Base-by-base conservation (phyloP, 176 grass and related monocot genomes). In the Musa schizocarpa region DNA sequence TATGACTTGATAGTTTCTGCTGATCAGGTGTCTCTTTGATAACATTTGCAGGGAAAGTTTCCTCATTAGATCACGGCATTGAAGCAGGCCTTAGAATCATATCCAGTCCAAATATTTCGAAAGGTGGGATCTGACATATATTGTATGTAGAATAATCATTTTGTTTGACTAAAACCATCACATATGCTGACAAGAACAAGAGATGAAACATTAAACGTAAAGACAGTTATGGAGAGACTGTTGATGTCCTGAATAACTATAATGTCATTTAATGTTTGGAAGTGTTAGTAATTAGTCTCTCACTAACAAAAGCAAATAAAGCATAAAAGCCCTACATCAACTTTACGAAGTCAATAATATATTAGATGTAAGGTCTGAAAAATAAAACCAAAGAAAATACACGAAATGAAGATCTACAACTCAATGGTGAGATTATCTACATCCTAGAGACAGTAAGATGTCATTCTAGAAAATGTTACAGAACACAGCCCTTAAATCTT, bases 51-150 rank as follows among this genome's bases (percentile, higher is more conserved):
- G 22, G 58, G 74, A 56, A 76, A 72, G 66, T 69, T 57, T 83
- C 84, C 68, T 85, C 88, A 68, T 80, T 81, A 51, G 79, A 56
- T 26, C 75, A 76, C 76, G 52, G 82, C 53, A 84, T 19, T 20
- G 74, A 69, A 71, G 68, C 66, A 22, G 78, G 68, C 76, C 85
- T 82, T 71, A 85, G 77, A 81, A 94, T 52, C 61, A 61, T 91
- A 62, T 99, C 88, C 74, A 99, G 68, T 80, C 90, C 88, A 81
- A 86, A 85, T 83, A 99, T 92, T 91, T 99, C 95, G 67, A 82
- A 82, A 76, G 83, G 88, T 11, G 82, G 86, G 66, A 89, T 86
- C 95, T 99, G 75, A 66, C 73, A 84, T n/a, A 69, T 52, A 69
- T 80, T 27, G 50, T 21, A 22, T 68, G 69, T 51, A 55, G 54